Evolutionary conservation across 345 rosid genomes (phyloP).

Genomic region (Populus deltoides): DNA sequence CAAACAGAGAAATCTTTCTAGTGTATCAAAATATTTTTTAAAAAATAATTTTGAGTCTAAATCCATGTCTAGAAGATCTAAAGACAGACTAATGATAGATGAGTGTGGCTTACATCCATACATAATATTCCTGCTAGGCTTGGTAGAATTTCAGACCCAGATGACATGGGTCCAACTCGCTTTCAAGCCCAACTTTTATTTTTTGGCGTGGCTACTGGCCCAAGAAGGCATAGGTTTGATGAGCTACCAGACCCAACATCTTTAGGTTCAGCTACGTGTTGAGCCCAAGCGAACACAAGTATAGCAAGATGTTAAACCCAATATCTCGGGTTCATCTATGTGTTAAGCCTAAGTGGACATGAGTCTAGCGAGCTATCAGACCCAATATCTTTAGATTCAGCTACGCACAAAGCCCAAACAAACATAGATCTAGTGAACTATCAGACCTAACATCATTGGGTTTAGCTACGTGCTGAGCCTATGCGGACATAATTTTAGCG

Average conservation of each 20-base stretch:
- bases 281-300: fast-evolving
- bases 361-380: no score
- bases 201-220: fast-evolving
- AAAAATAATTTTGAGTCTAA: no score
- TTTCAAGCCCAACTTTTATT: no score
- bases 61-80: no score
- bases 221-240: fast-evolving
- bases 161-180: no score
- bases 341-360: no score
- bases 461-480: no score
- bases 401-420: fast-evolving
- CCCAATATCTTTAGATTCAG: fast-evolving
- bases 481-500: fast-evolving
- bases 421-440: no score
- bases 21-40: no score
- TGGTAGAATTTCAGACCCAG: fast-evolving
- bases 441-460: fast-evolving
- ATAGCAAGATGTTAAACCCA: fast-evolving
- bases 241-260: fast-evolving
- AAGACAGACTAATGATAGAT: fast-evolving
- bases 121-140: fast-evolving
- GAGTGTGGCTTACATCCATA: no score
- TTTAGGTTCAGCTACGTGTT: no score
- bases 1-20: no score
- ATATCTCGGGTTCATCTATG: fast-evolving